Evolutionary conservation across 1,284 basidiomycete genomes (phyloP).

Genomic region (Paramarasmius palmivorus): DNA sequence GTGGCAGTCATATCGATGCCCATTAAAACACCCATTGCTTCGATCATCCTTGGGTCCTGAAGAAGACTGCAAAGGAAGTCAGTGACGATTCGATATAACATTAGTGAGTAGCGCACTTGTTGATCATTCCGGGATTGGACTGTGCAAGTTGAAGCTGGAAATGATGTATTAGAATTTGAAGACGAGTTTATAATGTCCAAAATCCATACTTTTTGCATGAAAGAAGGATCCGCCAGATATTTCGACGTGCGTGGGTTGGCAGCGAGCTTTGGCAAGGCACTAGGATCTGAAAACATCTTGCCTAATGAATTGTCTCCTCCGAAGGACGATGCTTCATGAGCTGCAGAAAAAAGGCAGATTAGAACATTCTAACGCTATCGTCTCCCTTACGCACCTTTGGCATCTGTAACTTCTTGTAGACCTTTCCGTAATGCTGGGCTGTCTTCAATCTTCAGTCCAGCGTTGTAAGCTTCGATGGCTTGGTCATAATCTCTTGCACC

Average conservation of each 20-base stretch:
- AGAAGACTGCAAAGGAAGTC: conserved; percentile 41
- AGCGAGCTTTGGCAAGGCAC: conserved; percentile 81
- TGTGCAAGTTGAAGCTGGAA: conserved; percentile 47
- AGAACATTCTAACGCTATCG: conserved; percentile 7
- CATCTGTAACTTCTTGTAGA: conserved; percentile 82
- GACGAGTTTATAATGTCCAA: neutral
- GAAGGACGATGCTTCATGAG: conserved; percentile 29
- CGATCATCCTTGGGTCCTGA: conserved; percentile 91
- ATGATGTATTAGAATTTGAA: neutral
- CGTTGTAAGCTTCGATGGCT: conserved; percentile 81
- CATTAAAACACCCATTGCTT: conserved; percentile 91
- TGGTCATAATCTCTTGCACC: conserved; percentile 80
- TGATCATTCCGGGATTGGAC: conserved; percentile 61
- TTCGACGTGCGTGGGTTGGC: conserved; percentile 85
- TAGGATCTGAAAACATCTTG: conserved; percentile 86
- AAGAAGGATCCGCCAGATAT: conserved; percentile 81
- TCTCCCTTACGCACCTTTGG: conserved; percentile 58
- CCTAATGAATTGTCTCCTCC: conserved; percentile 62
- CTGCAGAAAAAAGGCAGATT: conserved; percentile 31
- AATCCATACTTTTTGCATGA: conserved; percentile 61
- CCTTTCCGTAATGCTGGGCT: conserved; percentile 85
- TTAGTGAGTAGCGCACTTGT: conserved; percentile 37
- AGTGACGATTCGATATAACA: neutral
- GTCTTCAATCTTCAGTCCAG: conserved; percentile 80
- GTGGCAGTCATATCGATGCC: conserved; percentile 92